Percentiles rank a stretch among this genome's conserved stretches.
phyloP scores from a whole-genome alignment of 495 filamentous ascomycete species.

The Geoglossum glabrum region DNA sequence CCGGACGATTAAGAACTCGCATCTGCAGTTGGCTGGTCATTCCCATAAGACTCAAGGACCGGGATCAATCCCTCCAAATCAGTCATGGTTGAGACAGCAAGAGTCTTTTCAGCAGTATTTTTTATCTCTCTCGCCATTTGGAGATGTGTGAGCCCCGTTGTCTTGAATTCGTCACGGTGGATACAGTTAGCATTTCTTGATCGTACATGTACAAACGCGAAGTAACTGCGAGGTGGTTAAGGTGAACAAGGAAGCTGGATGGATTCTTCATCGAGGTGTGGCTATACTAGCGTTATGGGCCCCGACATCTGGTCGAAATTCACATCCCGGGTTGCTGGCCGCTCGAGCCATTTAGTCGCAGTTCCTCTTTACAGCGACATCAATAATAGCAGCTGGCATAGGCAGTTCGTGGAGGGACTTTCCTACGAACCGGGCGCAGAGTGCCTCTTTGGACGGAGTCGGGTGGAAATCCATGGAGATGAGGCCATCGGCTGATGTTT shows the following conservation, averaged over 20 bases:
- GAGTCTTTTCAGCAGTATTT: neutral
- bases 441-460: conserved; percentile 12
- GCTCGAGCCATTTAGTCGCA: conserved; percentile 56
- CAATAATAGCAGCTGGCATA: conserved; percentile 49
- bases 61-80: neutral
- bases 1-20: no score
- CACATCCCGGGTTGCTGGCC: conserved; percentile 33
- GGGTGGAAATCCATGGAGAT: neutral
- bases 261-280: no score
- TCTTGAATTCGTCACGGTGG: neutral
- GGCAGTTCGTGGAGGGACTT: conserved; percentile 38
- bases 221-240: no score
- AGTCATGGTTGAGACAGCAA: neutral
- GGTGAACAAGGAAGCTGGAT: no score
- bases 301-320: conserved; percentile 69
- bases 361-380: conserved; percentile 43
- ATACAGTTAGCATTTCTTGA: conserved; percentile 30
- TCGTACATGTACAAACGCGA: no score
- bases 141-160: neutral
- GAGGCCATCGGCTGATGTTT: neutral
- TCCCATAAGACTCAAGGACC: neutral
- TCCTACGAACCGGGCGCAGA: conserved; percentile 34
- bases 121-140: neutral
- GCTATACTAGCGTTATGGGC: conserved; percentile 34
- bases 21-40: no score